phyloP scores from a whole-genome alignment of 345 rosid genomes.

The Salix brachista region DNA sequence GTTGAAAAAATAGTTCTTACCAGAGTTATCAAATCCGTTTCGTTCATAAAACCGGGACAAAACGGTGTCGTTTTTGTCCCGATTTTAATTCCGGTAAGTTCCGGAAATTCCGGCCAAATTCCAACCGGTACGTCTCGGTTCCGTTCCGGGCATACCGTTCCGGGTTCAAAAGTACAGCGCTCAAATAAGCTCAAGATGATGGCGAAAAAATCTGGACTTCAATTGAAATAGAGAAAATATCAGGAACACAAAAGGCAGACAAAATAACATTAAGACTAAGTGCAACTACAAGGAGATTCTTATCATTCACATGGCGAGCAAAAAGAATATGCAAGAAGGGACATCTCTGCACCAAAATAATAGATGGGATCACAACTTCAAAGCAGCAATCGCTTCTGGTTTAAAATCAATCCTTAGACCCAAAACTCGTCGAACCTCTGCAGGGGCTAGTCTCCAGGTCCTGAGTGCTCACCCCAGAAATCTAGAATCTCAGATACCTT shows the following conservation, averaged over 20 bases:
- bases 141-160: no score
- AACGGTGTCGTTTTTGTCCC: no score
- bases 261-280: not conserved
- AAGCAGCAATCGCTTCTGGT: slow-evolving; percentile 81
- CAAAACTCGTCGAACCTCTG: slow-evolving; percentile 85
- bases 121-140: no score
- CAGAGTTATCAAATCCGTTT: no score
- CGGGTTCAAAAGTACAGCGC: not conserved
- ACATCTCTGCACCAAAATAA: not conserved
- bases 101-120: no score
- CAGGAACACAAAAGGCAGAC: not conserved
- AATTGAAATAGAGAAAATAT: not conserved
- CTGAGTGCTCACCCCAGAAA: slow-evolving; percentile 99
- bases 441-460: slow-evolving; percentile 97
- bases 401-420: slow-evolving; percentile 88
- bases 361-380: slow-evolving; percentile 55
- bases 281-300: not conserved
- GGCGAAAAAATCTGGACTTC: not conserved
- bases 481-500: slow-evolving; percentile 94
- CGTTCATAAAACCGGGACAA: no score
- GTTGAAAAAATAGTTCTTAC: no score
- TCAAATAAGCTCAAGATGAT: not conserved
- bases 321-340: no score
- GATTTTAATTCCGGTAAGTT: no score
- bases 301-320: no score